These are phyloP conservation scores for Xerocomellus intermedius DNA, from an alignment of 768 basidiomycete species.

Conservation along the genomic window DNA sequence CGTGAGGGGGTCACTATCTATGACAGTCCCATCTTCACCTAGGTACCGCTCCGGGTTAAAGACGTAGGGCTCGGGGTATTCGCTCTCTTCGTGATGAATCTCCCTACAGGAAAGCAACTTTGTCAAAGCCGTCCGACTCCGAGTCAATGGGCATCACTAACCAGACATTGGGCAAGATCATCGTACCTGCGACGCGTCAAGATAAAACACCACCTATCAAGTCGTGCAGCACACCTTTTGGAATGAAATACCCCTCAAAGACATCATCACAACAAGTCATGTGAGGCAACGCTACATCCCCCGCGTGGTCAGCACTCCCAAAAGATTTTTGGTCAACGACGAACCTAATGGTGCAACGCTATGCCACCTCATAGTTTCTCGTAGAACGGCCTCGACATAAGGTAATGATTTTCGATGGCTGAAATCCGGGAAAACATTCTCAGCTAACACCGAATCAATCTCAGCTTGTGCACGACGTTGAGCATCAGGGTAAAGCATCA, in stretches of 20 bases:
- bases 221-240: constrained; percentile 29
- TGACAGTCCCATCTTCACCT: constrained; percentile 21
- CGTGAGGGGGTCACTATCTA: constrained; percentile 25
- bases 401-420: constrained; percentile 24
- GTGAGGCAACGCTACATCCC: constrained; percentile 26
- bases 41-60: constrained; percentile 31
- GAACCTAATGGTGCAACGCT: constrained; percentile 29
- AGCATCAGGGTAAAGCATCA: constrained; percentile 31
- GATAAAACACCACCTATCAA: background rate
- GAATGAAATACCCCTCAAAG: constrained; percentile 42
- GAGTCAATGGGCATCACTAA: constrained; percentile 8
- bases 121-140: background rate
- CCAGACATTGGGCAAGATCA: constrained; percentile 32
- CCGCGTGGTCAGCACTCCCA: constrained; percentile 4
- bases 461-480: constrained; percentile 31
- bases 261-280: constrained; percentile 39
- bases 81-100: constrained; percentile 31
- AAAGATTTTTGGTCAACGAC: background rate
- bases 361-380: constrained; percentile 35
- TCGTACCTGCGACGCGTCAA: constrained; percentile 19
- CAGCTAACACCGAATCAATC: constrained; percentile 25
- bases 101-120: constrained; percentile 15
- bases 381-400: constrained; percentile 30
- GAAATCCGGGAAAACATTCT: constrained; percentile 24
- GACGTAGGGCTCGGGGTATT: constrained; percentile 24